Evolutionary conservation across 2,329 filamentous ascomycete species (phyloP).

Genomic region (Paecilomyces variotii): DNA sequence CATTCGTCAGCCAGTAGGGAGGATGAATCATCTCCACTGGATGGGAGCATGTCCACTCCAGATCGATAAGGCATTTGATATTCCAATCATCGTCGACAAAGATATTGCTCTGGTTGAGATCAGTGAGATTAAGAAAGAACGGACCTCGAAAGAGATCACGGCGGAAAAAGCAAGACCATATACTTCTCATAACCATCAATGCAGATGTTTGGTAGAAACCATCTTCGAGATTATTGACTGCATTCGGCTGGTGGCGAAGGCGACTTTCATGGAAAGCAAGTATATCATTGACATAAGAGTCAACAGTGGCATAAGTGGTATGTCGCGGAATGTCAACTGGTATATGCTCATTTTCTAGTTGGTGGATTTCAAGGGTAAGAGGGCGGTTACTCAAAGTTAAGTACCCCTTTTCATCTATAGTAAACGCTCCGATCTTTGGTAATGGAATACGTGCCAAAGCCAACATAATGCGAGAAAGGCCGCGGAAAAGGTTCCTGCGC

Average conservation of each 20-base stretch:
- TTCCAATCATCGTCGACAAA: slow-evolving; percentile 28
- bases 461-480: slow-evolving; percentile 12
- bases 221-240: slow-evolving; percentile 6
- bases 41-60: slow-evolving; percentile 26
- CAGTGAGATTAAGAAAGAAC: slow-evolving; percentile 26
- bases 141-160: slow-evolving; percentile 26
- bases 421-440: slow-evolving; percentile 26
- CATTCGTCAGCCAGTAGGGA: slow-evolving; percentile 20
- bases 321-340: slow-evolving; percentile 14
- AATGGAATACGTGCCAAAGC: slow-evolving; percentile 12
- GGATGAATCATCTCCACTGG: slow-evolving; percentile 20
- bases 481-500: slow-evolving; percentile 14
- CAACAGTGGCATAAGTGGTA: slow-evolving; percentile 14
- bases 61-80: slow-evolving; percentile 25
- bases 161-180: background rate
- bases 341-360: slow-evolving; percentile 15
- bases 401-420: slow-evolving; percentile 17
- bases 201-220: slow-evolving; percentile 6
- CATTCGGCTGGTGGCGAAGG: slow-evolving; percentile 16
- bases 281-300: slow-evolving; percentile 16
- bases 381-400: slow-evolving; percentile 13
- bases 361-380: slow-evolving; percentile 9
- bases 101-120: slow-evolving; percentile 32
- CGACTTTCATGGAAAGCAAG: slow-evolving; percentile 15
- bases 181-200: background rate